These are phyloP conservation scores for Potentilla sterilis DNA, from an alignment of 306 rosid species.

Conservation along the genomic window DNA sequence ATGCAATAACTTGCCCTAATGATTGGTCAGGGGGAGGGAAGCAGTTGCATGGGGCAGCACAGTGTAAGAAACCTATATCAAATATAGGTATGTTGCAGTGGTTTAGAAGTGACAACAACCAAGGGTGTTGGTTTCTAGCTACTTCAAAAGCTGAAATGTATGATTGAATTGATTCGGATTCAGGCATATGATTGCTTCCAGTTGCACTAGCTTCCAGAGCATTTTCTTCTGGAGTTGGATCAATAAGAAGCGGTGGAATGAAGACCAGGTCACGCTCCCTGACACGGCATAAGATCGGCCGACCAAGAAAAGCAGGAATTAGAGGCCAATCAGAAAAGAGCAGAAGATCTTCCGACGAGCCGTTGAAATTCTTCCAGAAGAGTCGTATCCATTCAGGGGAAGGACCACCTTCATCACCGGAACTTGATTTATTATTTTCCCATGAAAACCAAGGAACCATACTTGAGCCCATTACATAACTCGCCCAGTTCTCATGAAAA, in stretches of 20 bases:
- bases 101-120: constrained; percentile 81
- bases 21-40: constrained; percentile 59
- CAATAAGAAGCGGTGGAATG: constrained; percentile 64
- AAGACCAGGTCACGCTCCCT: constrained; percentile 78
- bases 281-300: constrained; percentile 85
- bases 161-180: constrained; percentile 44
- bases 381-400: constrained; percentile 86
- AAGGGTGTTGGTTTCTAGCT: constrained; percentile 60
- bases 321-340: constrained; percentile 94
- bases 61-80: constrained; percentile 70
- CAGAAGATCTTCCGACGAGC: constrained; percentile 53
- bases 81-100: constrained; percentile 87
- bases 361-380: constrained; percentile 72
- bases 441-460: constrained; percentile 96
- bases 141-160: constrained; percentile 63
- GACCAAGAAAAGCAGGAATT: constrained; percentile 93
- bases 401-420: constrained; percentile 78
- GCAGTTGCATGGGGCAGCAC: constrained; percentile 65
- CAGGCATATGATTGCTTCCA: constrained; percentile 41
- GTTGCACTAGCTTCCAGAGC: constrained; percentile 43
- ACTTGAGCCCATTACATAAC: constrained; percentile 72
- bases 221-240: constrained; percentile 29
- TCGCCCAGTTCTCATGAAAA: constrained; percentile 84
- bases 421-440: constrained; percentile 64
- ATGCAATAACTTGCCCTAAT: constrained; percentile 77